Evolutionary conservation across 768 basidiomycete genomes (phyloP), one percentile per base, ranked within the genome.

Genomic region (Phanerochaete sordida): DNA sequence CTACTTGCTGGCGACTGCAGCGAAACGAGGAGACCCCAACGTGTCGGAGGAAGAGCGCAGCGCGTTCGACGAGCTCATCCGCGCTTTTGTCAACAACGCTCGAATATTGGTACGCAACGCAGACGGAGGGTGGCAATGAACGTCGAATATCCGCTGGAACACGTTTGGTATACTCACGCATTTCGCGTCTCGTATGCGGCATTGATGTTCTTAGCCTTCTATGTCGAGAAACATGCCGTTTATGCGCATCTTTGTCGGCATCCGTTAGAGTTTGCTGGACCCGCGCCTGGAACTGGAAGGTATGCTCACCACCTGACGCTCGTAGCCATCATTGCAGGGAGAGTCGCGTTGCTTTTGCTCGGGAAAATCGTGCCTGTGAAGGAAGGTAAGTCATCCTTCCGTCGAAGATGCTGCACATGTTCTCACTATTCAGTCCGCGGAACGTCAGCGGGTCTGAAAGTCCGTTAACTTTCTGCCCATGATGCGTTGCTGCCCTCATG

Each of bases 81-180:
- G 91, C 49, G 92, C 91, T 15, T 91, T 97, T 64, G 86, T 99
- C 52, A 97, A 98, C 68, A 95, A 97, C 64, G 86, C 92, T 3
- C 81, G 97, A 62, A 94, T 97, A 74, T 73, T 98, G 49, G 87
- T 88, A 55, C 84, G 91, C 66, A 97, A 96, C 73, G 82, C 70
- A 11, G 58, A 56, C 24, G 66, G 58, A 15, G 61, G 58, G 23
- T 68, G 66, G 66, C 58, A 63, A 48, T 65, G 37, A 56, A 19
- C 4, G 39, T n/a, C 31, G 9, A 26, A 30, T 46, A 7, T 26
- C 21, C 47, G 19, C n/a, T 26, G 24, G 11, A 27, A 27, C 26
- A 13, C 30, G 23, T 5, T 9, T 24, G 9, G 13, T 39, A 35
- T 24, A 11, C 5, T 23, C 30, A 24, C n/a, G 31, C 26, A 26